Conservation (phyloP, 1,284 basidiomycete genomes). For the Ustilago xerochloae region DNA sequence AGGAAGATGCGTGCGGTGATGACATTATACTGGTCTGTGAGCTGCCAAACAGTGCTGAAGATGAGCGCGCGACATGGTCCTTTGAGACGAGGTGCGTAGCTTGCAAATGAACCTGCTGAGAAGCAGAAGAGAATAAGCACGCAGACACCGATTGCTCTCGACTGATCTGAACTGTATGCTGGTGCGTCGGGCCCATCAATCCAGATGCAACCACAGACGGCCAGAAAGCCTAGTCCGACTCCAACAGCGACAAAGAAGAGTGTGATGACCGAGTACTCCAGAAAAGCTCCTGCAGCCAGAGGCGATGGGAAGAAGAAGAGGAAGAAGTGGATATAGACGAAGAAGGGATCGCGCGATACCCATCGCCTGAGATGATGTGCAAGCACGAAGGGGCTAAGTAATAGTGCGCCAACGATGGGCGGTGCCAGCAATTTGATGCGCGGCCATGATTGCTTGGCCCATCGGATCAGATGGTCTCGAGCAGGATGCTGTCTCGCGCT, state of each 20-base stretch:
- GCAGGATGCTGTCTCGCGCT: background rate
- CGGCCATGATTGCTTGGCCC: slow-evolving; percentile 11
- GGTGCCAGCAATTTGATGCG: slow-evolving; percentile 21
- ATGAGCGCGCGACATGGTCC: slow-evolving; percentile 43
- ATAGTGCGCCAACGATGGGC: slow-evolving; percentile 26
- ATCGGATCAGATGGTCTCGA: background rate
- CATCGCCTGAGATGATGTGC: slow-evolving; percentile 21
- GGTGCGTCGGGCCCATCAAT: slow-evolving; percentile 32
- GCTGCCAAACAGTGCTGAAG: slow-evolving; percentile 51
- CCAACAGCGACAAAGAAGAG: slow-evolving; percentile 42
- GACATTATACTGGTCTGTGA: slow-evolving; percentile 38
- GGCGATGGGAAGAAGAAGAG: slow-evolving; percentile 61
- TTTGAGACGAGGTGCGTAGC: slow-evolving; percentile 54
- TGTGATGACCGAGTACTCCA: slow-evolving; percentile 51
- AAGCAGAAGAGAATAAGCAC: slow-evolving; percentile 51
- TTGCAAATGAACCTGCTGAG: slow-evolving; percentile 37
- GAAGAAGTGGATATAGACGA: slow-evolving; percentile 40
- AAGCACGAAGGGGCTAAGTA: slow-evolving; percentile 47
- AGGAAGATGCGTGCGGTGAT: slow-evolving; percentile 52
- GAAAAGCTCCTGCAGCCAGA: slow-evolving; percentile 48
- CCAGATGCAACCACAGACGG: slow-evolving; percentile 51
- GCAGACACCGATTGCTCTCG: slow-evolving; percentile 54
- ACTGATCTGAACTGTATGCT: slow-evolving; percentile 27
- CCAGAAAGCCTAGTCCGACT: slow-evolving; percentile 40
- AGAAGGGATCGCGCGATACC: slow-evolving; percentile 42